Base-by-base conservation (phyloP, 2,329 filamentous ascomycete genomes). In the Domatiomyces catenatus region DNA sequence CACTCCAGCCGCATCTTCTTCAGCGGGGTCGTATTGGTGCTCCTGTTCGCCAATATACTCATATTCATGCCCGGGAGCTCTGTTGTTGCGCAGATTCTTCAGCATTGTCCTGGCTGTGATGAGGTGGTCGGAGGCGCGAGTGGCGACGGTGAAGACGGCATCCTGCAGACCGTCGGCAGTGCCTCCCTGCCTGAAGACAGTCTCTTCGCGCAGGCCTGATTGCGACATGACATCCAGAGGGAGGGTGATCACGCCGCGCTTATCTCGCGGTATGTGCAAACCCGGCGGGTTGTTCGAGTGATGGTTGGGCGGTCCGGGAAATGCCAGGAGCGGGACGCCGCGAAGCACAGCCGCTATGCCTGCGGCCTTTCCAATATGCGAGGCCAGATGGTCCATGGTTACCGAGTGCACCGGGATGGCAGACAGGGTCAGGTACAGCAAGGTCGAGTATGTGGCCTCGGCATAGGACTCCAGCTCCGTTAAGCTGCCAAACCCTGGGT, bases 21-120 rank as follows among this genome's bases (percentile, higher is more conserved):
- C 66, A 28, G 52, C 53, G 39, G 50, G 54, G 12, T 57, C 55
- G 58, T 80, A 77, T 49, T 72, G 65, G 61, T 77, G 75, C 47
- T 84, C 86, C 48, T 80, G 80, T 62, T 94, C 87, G 26, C 80
- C 78, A 54, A 84, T 76, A 62, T 95, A 86, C 67, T 96, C 90
- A 64, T 90, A 95, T 4, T 86, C 86, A 64, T 95, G 90, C 0
- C 83, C 86, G 0, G 86, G 78, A 47, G 80, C 81, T 58, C 83
- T 69, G 1, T 88, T 86, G 3, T 79, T 80, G 49, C 79, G 79
- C 18, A 94, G 69, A 60, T 85, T 86, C 61, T 80, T 82, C 53
- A 96, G 67, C 88, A 98, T 94, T 64, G 94, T 86, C 52, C 88
- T 75, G 1, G 85, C 90, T 0, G 90, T 96, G 58, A 95, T 94